These are phyloP conservation scores for Phoenix dactylifera DNA, from an alignment of 176 grass and related monocot species.

Conservation along the genomic window DNA sequence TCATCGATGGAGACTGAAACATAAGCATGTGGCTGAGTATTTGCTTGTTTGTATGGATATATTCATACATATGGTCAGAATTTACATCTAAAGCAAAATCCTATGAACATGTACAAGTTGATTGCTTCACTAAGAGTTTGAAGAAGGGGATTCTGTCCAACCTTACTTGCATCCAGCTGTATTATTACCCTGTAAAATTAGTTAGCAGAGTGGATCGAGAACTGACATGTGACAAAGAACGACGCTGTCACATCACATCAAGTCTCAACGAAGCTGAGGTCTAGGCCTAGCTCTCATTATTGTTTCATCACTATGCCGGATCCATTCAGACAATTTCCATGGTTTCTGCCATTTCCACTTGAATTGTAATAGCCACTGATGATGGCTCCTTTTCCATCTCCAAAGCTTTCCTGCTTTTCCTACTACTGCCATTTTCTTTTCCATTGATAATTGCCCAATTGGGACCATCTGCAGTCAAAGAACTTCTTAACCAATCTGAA, in stretches of 20 bases:
- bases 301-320: constrained; percentile 77
- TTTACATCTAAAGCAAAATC: constrained; percentile 71
- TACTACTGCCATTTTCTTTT: constrained; percentile 60
- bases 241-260: constrained; percentile 11
- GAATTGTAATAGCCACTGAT: constrained; percentile 94
- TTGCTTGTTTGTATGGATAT: constrained; percentile 28
- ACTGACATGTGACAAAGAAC: constrained; percentile 26
- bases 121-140: constrained; percentile 42
- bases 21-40: constrained; percentile 15
- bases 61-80: constrained; percentile 46
- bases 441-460: constrained; percentile 45
- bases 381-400: constrained; percentile 99
- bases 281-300: constrained; percentile 40
- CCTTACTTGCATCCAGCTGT: too few species aligned
- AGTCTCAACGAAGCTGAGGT: constrained; percentile 32
- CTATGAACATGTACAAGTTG: constrained; percentile 66
- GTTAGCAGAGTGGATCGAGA: constrained; percentile 41
- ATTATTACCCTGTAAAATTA: constrained; percentile 36
- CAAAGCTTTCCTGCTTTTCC: constrained; percentile 89
- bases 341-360: constrained; percentile 99
- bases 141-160: too few species aligned
- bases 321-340: constrained; percentile 89
- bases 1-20: constrained; percentile 22
- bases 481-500: constrained; percentile 7
- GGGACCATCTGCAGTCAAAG: constrained; percentile 66